These are phyloP conservation scores for Claviceps paspali DNA, from an alignment of 2,329 filamentous ascomycete species.

Conservation along the genomic window DNA sequence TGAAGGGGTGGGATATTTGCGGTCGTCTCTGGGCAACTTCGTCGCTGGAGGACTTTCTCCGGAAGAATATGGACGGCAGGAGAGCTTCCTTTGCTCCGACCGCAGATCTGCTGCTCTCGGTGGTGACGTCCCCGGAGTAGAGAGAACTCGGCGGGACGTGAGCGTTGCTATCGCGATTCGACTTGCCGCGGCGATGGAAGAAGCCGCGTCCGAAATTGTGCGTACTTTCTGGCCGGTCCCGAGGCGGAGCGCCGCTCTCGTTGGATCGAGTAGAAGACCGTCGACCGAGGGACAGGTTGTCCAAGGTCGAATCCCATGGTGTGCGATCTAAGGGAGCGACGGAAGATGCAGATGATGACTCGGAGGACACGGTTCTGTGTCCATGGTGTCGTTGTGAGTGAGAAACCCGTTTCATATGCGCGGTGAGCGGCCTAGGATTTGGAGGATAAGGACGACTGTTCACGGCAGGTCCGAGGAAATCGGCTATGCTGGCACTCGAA, in stretches of 20 bases:
- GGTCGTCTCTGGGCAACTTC: conserved; percentile 24
- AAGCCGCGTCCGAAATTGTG: conserved; percentile 44
- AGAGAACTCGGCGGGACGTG: conserved; percentile 33
- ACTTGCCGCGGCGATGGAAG: conserved; percentile 36
- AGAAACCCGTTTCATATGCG: conserved; percentile 41
- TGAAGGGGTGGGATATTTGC: conserved; percentile 48
- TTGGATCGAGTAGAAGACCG: conserved; percentile 42
- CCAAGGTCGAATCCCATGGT: conserved; percentile 34
- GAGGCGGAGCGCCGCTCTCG: conserved; percentile 33
- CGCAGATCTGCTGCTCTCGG: conserved; percentile 17
- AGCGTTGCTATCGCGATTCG: conserved; percentile 36
- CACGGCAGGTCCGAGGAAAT: conserved; percentile 40
- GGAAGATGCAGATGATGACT: conserved; percentile 37
- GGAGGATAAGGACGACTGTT: conserved; percentile 47
- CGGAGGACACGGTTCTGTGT: conserved; percentile 33
- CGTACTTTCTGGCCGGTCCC: conserved; percentile 42
- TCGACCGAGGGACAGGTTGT: conserved; percentile 34
- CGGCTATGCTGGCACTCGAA: conserved; percentile 14
- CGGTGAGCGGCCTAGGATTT: conserved; percentile 40
- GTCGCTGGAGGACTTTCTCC: conserved; percentile 28
- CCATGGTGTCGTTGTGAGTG: conserved; percentile 18
- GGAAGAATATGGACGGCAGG: conserved; percentile 35
- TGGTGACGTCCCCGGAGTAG: conserved; percentile 28
- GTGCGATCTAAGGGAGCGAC: conserved; percentile 23
- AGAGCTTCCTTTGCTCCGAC: conserved; percentile 26